Conservation (phyloP, 306 rosid genomes). For the Echinosophora koreensis region DNA sequence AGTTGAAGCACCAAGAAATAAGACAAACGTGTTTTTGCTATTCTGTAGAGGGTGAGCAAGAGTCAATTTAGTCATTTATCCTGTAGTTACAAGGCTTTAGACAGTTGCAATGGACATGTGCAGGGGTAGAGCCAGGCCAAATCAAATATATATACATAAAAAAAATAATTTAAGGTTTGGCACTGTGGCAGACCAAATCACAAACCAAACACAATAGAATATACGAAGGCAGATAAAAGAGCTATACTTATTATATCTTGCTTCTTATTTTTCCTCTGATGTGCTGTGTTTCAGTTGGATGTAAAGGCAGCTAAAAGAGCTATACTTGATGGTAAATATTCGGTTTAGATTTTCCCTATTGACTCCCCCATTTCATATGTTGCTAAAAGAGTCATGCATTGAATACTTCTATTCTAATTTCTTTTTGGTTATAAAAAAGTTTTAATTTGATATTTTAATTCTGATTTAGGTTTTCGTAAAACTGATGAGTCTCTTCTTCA, state of each 20-base stretch:
- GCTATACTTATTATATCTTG: too few species aligned
- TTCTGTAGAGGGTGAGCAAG: background rate
- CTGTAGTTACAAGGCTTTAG: background rate
- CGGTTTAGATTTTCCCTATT: background rate
- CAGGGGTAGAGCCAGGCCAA: too few species aligned
- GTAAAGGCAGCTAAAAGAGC: slow-evolving; percentile 82
- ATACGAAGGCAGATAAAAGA: too few species aligned
- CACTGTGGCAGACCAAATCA: too few species aligned
- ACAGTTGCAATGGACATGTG: background rate
- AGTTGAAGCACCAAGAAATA: slow-evolving; percentile 20
- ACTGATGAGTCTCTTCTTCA: slow-evolving; percentile 84
- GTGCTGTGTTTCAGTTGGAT: slow-evolving; percentile 70
- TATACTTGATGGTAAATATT: slow-evolving; percentile 75
- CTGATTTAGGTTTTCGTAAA: slow-evolving; percentile 70
- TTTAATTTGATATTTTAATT: slow-evolving; percentile 28
- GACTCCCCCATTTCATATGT: background rate
- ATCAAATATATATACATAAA: too few species aligned
- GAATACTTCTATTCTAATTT: background rate
- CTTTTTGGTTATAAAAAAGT: slow-evolving; percentile 15
- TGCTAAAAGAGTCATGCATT: background rate
- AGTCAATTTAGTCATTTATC: background rate
- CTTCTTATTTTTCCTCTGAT: slow-evolving; percentile 30
- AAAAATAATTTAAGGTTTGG: too few species aligned
- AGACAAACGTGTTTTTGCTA: background rate
- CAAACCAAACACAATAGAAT: too few species aligned